Evolutionary conservation across 805 yeast species (phyloP).

Genomic region (Ogataea ganodermae): DNA sequence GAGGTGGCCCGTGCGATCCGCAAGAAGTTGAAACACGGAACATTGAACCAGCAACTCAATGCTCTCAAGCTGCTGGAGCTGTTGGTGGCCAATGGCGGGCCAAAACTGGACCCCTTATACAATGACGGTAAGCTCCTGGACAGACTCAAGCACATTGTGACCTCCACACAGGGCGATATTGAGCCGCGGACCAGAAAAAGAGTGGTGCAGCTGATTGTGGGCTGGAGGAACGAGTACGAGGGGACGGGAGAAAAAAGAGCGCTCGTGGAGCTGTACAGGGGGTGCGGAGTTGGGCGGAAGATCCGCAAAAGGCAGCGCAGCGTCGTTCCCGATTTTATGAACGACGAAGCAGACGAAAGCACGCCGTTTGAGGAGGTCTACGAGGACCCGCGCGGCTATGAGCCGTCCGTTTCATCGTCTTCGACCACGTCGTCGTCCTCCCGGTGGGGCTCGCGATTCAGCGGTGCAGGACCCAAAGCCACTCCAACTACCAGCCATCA

Average conservation of each 20-base stretch:
- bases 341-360: slow-evolving; percentile 50
- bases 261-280: slow-evolving; percentile 47
- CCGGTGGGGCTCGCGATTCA: not conserved
- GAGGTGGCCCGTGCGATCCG: slow-evolving; percentile 93
- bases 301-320: slow-evolving; percentile 10
- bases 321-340: slow-evolving; percentile 46
- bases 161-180: slow-evolving; percentile 38
- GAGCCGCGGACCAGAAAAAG: slow-evolving; percentile 47
- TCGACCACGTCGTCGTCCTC: slow-evolving; percentile 10
- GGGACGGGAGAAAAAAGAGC: slow-evolving; percentile 51
- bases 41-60: slow-evolving; percentile 58
- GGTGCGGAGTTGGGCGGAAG: slow-evolving; percentile 39
- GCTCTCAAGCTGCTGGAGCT: slow-evolving; percentile 62
- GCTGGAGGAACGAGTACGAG: slow-evolving; percentile 66
- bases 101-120: slow-evolving; percentile 49
- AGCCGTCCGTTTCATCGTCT: slow-evolving; percentile 12
- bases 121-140: slow-evolving; percentile 70
- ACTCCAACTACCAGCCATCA: not conserved
- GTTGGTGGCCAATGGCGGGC: slow-evolving; percentile 57
- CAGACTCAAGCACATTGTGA: slow-evolving; percentile 52
- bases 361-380: slow-evolving; percentile 38
- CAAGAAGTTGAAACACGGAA: slow-evolving; percentile 87
- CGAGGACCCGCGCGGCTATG: slow-evolving; percentile 27
- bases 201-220: slow-evolving; percentile 52
- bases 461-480: slow-evolving; percentile 3